A percentile compares a stretch with the other conserved stretches of the same genome.
Evolutionary conservation across 305 asterid species (phyloP).

Genomic region (Salvia sclarea): DNA sequence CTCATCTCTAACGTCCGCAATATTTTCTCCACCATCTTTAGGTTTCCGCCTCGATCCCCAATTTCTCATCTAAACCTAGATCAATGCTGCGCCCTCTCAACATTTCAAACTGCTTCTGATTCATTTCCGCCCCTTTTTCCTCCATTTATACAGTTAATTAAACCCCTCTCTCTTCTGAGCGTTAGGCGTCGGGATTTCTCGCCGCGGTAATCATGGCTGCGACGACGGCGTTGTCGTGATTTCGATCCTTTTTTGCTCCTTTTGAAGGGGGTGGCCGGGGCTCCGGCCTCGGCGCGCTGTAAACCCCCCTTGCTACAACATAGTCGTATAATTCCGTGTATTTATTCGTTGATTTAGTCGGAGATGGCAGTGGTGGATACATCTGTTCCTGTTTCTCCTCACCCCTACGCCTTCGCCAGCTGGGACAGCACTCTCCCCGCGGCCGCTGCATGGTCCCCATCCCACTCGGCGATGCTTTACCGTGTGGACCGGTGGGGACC

Average conservation of each 20-base stretch:
- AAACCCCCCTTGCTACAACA: slow-evolving; percentile 80
- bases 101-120: slow-evolving; percentile 13
- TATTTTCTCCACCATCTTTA: slow-evolving; percentile 7
- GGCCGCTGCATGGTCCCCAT: slow-evolving; percentile 61
- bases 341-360: not conserved
- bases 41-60: slow-evolving; percentile 20
- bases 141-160: not conserved
- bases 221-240: slow-evolving; percentile 59
- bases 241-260: slow-evolving; percentile 59
- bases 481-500: slow-evolving; percentile 84
- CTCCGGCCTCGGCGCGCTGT: slow-evolving; percentile 98
- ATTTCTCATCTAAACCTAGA: not conserved
- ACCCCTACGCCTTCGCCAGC: slow-evolving; percentile 49
- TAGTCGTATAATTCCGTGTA: slow-evolving; percentile 21
- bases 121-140: not conserved
- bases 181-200: slow-evolving; percentile 77
- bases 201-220: slow-evolving; percentile 37
- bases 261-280: slow-evolving; percentile 99
- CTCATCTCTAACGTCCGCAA: not conserved
- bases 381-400: slow-evolving; percentile 45
- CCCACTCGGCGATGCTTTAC: slow-evolving; percentile 60
- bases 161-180: slow-evolving; percentile 39
- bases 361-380: slow-evolving; percentile 85
- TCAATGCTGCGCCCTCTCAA: not conserved
- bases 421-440: slow-evolving; percentile 63